Conservation (phyloP, 164 flowering plant species). For the Macadamia integrifolia region DNA sequence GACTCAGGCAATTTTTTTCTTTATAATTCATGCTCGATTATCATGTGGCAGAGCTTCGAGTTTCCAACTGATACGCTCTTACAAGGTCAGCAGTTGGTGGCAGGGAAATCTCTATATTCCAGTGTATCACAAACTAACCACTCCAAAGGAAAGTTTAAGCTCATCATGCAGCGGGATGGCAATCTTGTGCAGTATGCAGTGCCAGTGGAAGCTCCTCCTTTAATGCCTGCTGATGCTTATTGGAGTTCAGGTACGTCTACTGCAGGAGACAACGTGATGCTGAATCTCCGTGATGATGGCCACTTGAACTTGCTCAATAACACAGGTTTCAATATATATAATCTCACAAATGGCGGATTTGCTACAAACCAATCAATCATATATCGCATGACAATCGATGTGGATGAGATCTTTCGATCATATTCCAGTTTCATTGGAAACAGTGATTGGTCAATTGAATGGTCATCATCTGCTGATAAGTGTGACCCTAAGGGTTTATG, state of each 20-base stretch:
- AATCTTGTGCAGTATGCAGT: conserved; percentile 8
- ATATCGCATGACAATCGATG: conserved; percentile 14
- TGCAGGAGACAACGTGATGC: neutral
- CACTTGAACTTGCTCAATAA: conserved; percentile 5
- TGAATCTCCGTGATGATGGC: conserved; percentile 1
- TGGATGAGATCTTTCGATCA: conserved; percentile 12
- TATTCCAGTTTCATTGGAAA: conserved; percentile 1
- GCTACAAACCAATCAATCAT: neutral
- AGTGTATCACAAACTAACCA: conserved; percentile 8
- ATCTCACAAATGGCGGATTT: neutral
- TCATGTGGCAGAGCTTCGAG: conserved; percentile 18
- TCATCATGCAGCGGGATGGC: conserved; percentile 12
- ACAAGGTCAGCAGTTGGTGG: conserved; percentile 5
- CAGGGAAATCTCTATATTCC: conserved; percentile 4
- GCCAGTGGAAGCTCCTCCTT: too few relatives aligned
- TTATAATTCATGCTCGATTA: neutral
- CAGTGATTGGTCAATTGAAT: neutral
- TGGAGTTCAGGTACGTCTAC: conserved; percentile 1
- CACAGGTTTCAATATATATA: neutral
- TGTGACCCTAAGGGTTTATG: conserved; percentile 2
- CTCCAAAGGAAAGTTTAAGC: conserved; percentile 14
- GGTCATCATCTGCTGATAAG: neutral
- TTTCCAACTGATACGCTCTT: conserved; percentile 25
- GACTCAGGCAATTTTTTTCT: conserved; percentile 21
- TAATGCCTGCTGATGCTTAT: conserved; percentile 1